Conservation (phyloP, 2,329 filamentous ascomycete genomes). For the Cytospora piceicola region DNA sequence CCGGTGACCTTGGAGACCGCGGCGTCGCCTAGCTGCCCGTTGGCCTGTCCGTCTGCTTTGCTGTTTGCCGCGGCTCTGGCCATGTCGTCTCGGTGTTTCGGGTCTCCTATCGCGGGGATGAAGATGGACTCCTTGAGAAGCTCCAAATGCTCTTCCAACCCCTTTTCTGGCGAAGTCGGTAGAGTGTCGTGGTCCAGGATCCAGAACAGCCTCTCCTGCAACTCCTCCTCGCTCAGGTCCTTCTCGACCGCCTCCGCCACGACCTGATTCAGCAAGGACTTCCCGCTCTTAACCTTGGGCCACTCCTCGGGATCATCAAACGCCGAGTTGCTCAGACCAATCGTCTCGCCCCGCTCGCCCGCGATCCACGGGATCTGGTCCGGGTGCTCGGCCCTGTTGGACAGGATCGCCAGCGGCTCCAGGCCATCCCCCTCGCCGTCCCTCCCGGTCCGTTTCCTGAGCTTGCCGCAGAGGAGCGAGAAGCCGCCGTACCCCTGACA, state of each 20-base stretch:
- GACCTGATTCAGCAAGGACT: constrained; percentile 47
- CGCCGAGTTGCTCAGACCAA: constrained; percentile 66
- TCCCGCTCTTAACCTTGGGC: constrained; percentile 64
- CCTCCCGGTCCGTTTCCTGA: constrained; percentile 43
- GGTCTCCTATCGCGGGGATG: constrained; percentile 60
- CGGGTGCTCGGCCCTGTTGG: constrained; percentile 59
- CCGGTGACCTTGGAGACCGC: constrained; percentile 38
- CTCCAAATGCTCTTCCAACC: constrained; percentile 58
- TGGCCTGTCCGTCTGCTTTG: constrained; percentile 43
- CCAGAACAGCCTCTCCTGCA: constrained; percentile 56
- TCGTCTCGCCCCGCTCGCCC: constrained; percentile 53
- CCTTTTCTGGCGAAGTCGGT: constrained; percentile 47
- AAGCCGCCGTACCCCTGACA: constrained; percentile 68
- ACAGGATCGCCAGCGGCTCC: constrained; percentile 63
- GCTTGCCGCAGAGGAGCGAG: constrained; percentile 67
- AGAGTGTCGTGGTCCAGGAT: constrained; percentile 63
- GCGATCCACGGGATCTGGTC: constrained; percentile 63
- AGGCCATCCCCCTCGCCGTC: constrained; percentile 36
- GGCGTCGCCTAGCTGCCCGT: constrained; percentile 40
- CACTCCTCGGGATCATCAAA: constrained; percentile 58
- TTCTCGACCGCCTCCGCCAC: constrained; percentile 47
- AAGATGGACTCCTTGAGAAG: constrained; percentile 64
- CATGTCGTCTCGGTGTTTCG: constrained; percentile 50
- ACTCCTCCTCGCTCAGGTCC: constrained; percentile 48
- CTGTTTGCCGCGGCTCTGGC: constrained; percentile 43